These are phyloP conservation scores for Pseudocercospora vitis DNA, from an alignment of 2,329 filamentous ascomycete species.

Conservation along the genomic window DNA sequence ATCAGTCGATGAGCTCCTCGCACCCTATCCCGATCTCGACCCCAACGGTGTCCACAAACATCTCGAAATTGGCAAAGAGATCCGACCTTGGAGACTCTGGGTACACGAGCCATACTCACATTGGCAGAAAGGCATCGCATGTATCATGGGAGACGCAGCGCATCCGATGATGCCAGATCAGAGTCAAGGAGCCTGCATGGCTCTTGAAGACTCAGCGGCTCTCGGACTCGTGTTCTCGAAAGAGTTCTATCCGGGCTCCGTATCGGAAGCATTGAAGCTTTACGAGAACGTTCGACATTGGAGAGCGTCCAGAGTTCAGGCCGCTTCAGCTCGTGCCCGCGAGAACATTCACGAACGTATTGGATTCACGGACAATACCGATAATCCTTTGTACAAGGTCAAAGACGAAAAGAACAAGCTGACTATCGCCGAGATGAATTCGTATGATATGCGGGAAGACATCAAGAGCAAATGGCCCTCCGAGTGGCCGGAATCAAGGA, in stretches of 20 bases:
- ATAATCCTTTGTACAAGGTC: conserved; percentile 60
- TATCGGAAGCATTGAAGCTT: conserved; percentile 37
- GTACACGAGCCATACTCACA: conserved; percentile 64
- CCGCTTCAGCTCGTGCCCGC: conserved; percentile 37
- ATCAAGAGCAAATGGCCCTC: conserved; percentile 27
- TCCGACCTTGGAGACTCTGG: conserved; percentile 66
- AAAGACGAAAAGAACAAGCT: conserved; percentile 61
- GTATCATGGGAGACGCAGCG: conserved; percentile 65
- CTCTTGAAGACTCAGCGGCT: conserved; percentile 65
- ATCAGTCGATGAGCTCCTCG: conserved; percentile 56
- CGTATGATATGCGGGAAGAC: conserved; percentile 44
- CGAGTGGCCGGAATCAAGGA: conserved; percentile 16
- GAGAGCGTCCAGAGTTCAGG: conserved; percentile 42
- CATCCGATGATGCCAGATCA: conserved; percentile 68
- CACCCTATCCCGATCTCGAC: conserved; percentile 62
- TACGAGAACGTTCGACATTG: conserved; percentile 42
- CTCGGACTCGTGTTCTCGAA: conserved; percentile 61
- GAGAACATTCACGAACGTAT: conserved; percentile 44
- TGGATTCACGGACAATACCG: conserved; percentile 63
- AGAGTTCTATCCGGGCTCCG: conserved; percentile 43
- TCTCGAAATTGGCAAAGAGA: conserved; percentile 60
- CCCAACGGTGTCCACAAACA: conserved; percentile 55
- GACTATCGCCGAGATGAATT: conserved; percentile 70
- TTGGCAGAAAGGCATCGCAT: conserved; percentile 53
- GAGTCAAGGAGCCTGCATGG: conserved; percentile 68